These are phyloP conservation scores for Aureobasidium sp. DNA, from an alignment of 2,329 filamentous ascomycete genomes.

Conservation along the genomic window DNA sequence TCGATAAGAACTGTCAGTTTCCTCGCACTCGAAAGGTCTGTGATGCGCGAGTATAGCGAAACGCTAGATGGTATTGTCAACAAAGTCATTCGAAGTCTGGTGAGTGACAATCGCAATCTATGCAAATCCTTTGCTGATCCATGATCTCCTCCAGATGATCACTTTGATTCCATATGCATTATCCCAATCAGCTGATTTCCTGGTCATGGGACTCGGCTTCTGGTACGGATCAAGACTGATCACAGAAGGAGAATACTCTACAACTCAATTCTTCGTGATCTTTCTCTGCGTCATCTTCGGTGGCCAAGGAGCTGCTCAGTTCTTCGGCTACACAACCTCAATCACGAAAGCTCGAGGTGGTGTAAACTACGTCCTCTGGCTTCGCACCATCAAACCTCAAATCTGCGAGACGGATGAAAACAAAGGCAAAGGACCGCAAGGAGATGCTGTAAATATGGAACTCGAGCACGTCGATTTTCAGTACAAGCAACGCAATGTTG, in stretches of 20 bases:
- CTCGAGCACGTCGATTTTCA: conserved; percentile 23
- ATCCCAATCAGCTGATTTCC: conserved; percentile 27
- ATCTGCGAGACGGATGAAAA: conserved; percentile 25
- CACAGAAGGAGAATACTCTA: conserved; percentile 26
- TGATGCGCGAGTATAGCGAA: conserved; percentile 25
- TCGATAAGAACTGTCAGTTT: conserved; percentile 29
- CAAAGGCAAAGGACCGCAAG: conserved; percentile 21
- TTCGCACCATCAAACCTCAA: conserved; percentile 31
- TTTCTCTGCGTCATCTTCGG: conserved; percentile 62
- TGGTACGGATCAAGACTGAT: conserved; percentile 30
- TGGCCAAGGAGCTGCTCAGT: conserved; percentile 58
- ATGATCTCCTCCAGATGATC: not conserved
- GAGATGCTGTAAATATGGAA: conserved; percentile 18
- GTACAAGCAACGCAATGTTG: conserved; percentile 22
- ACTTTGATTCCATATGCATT: conserved; percentile 22
- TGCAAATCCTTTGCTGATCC: not conserved
- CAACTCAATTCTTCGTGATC: conserved; percentile 45
- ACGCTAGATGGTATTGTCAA: conserved; percentile 23
- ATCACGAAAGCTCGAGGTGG: conserved; percentile 29
- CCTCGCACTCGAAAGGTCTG: conserved; percentile 25
- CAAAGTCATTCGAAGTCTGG: conserved; percentile 17
- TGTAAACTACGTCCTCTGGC: conserved; percentile 40
- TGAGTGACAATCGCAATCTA: not conserved
- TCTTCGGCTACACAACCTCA: conserved; percentile 50
- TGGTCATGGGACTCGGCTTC: conserved; percentile 28